Conservation (phyloP, 371 early-diverging fungal genomes). For the Mortierella sp. region DNA sequence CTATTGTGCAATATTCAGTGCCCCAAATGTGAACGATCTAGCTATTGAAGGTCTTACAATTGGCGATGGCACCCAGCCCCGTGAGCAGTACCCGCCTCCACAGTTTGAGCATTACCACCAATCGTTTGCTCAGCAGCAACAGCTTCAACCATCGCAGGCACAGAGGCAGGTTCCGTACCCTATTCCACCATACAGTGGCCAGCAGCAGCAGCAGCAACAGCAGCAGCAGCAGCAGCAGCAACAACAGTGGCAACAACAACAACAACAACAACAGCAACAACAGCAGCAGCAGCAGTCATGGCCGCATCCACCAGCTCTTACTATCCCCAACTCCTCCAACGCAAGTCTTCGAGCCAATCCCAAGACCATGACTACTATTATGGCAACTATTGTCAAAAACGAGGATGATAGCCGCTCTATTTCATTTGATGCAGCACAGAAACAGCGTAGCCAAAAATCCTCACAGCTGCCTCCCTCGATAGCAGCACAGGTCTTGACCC, state of each 20-base stretch:
- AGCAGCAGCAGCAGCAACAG: background rate
- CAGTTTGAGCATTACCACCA: constrained; percentile 12
- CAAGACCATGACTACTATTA: constrained; percentile 23
- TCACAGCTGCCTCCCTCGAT: constrained; percentile 1
- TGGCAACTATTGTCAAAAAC: constrained; percentile 33
- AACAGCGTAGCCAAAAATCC: background rate
- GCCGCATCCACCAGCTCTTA: background rate
- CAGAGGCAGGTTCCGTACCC: background rate
- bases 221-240: constrained; percentile 14
- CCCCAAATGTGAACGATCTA: constrained; percentile 9
- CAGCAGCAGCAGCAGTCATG: constrained; percentile 2
- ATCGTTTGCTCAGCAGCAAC: constrained; percentile 1
- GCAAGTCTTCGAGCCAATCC: background rate
- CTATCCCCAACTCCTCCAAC: background rate
- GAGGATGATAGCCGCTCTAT: constrained; percentile 23
- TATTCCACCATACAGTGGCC: too few species aligned
- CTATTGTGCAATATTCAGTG: background rate
- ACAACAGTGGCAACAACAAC: constrained; percentile 15
- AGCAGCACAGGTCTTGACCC: constrained; percentile 24
- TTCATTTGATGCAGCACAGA: constrained; percentile 29
- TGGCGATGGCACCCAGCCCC: background rate
- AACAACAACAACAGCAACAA: constrained; percentile 8
- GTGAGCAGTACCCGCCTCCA: constrained; percentile 9
- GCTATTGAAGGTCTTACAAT: constrained; percentile 22
- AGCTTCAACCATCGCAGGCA: background rate